Evolutionary conservation across 768 basidiomycete genomes (phyloP).

Genomic region (Leucocoprinus leucothites): DNA sequence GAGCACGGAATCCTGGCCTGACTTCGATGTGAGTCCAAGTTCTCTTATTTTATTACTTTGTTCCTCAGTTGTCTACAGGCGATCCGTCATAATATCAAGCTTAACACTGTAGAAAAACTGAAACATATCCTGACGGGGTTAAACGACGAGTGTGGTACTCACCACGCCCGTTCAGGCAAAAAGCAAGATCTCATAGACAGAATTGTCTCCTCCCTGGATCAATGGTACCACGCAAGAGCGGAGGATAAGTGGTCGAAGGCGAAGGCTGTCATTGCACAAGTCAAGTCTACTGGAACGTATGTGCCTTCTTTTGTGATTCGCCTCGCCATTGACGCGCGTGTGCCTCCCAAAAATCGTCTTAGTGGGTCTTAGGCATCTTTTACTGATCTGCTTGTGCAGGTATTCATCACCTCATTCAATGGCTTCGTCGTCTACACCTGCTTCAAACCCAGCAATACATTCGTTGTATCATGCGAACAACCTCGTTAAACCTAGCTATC

Average conservation of each 20-base stretch:
- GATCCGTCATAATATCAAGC: constrained; percentile 66
- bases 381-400: constrained; percentile 12
- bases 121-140: constrained; percentile 78
- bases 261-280: constrained; percentile 63
- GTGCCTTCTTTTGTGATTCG: constrained; percentile 27
- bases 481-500: constrained; percentile 5
- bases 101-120: constrained; percentile 82
- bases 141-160: constrained; percentile 73
- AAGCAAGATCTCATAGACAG: constrained; percentile 87
- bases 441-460: neutral
- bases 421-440: constrained; percentile 2
- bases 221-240: constrained; percentile 53
- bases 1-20: constrained; percentile 57
- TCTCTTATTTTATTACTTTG: constrained; percentile 15
- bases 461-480: constrained; percentile 20
- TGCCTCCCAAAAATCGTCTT: neutral
- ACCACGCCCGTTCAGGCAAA: constrained; percentile 74
- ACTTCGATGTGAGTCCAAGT: constrained; percentile 62
- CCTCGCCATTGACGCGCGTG: constrained; percentile 6
- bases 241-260: constrained; percentile 70
- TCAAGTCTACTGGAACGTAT: constrained; percentile 65
- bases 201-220: constrained; percentile 55
- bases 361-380: constrained; percentile 3
- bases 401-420: constrained; percentile 17
- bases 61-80: constrained; percentile 37